These are phyloP conservation scores for Backusella circina DNA, from an alignment of 192 early-diverging fungal species.

Conservation along the genomic window DNA sequence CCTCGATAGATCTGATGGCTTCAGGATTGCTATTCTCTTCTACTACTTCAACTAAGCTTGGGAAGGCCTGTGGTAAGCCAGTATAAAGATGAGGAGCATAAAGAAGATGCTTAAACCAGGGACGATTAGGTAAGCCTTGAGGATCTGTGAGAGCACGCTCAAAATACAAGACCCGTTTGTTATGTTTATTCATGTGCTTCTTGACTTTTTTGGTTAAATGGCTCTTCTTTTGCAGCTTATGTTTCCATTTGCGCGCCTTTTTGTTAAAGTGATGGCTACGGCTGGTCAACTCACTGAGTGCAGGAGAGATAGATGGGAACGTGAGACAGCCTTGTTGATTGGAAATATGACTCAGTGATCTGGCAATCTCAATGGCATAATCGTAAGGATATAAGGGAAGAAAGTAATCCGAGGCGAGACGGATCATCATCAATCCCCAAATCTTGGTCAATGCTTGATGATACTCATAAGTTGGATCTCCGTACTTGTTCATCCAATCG, in stretches of 20 bases:
- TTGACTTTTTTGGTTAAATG: not conserved
- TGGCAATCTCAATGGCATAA: slow-evolving; percentile 39
- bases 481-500: slow-evolving; percentile 39
- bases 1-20: not conserved
- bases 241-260: not conserved
- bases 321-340: not conserved
- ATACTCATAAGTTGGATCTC: slow-evolving; percentile 46
- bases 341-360: slow-evolving; percentile 26
- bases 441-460: slow-evolving; percentile 44
- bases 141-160: slow-evolving; percentile 48
- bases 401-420: slow-evolving; percentile 36
- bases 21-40: not conserved
- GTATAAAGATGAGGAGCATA: slow-evolving; percentile 43
- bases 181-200: slow-evolving; percentile 18
- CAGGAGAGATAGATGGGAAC: not conserved
- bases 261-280: not conserved
- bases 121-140: slow-evolving; percentile 31
- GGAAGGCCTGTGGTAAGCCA: slow-evolving; percentile 29
- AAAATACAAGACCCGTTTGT: slow-evolving; percentile 40
- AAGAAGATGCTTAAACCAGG: slow-evolving; percentile 55
- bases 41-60: not conserved
- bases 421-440: slow-evolving; percentile 40
- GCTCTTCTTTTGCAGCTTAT: not conserved
- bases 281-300: not conserved
- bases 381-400: slow-evolving; percentile 28